Base-by-base conservation (phyloP, 441 rosid genomes). In the Populus hybrid region DNA sequence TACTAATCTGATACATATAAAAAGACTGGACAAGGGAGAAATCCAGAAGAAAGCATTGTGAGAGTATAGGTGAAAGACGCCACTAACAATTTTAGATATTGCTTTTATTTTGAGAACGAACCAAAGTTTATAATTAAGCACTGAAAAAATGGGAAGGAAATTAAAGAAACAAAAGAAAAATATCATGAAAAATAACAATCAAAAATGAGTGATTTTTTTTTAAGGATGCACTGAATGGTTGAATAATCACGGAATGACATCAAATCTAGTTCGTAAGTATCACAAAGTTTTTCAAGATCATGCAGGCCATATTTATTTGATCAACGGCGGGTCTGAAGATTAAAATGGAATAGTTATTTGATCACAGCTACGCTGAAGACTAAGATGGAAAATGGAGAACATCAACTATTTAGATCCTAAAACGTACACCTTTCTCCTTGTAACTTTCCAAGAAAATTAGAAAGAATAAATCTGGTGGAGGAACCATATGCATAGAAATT, bases 11-110 rank as follows among this genome's bases (percentile, higher is more conserved):
- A 63, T 6, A 14, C n/a, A 3, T 18, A 16, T 67, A 61, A 61
- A 61, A 18, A 18, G 46, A 14, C 69, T 35, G 38, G 10, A 30
- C 12, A 65, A 75, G 10, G 16, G 12, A 53, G 7, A 42, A 63
- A 36, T 34, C 73, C 57, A 69, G 73, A 74, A 65, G 18, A 64
- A 36, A 36, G 46, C n/a, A 78, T 28, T 26, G 24, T 10, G 30
- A 71, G 61, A 40, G 61, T 59, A 36, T 10, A 2, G 61, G n/a
- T 30, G 35, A 40, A 12, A 68, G 53, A 7, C 6, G 14, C 1
- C 26, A 23, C n/a, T 70, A 21, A n/a, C 64, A 53, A 67, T 50
- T 14, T 9, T 61, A 18, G 75, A 32, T 6, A 40, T 7, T 76
- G 61, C 57, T 71, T 8, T 18, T 19, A 32, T 42, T 30, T 30